Base-by-base conservation (phyloP, 805 yeast genomes). In the Metschnikowia lochheadii region DNA sequence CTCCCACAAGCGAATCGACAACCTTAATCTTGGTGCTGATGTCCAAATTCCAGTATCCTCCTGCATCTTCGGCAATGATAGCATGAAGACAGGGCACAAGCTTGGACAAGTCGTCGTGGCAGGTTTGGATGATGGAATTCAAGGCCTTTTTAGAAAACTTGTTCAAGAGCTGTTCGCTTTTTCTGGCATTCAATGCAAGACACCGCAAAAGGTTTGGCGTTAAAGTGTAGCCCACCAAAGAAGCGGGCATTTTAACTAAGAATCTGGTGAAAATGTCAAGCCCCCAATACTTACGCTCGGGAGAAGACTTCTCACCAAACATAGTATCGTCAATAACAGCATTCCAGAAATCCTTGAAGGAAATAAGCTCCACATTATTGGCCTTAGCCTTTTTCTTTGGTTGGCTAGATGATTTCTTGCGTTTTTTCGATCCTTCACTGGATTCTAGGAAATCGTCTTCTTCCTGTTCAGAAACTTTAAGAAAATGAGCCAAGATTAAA, bases 221-320 rank as follows among this genome's bases (percentile, higher is more conserved):
- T 63, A 86, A 76, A 1, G 84, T 49, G 46, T 56, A 51, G 21
- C 33, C 49, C 11, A 71, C 55, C 21, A 60, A 58, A 3, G 57
- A 21, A 1, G 51, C 52, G 3, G 58, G 48, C 5, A 69, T 54
- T 2, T 49, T 39, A 2, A 46, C 49, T 39, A 84, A 63, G 49
- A 82, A 75, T 46, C 75, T 70, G 39, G 69, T 74, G 53, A 91
- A 82, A 10, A 90, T 78, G 57, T 87, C 87, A 59, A 91, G 82
- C 0, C 97, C 98, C 79, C 89, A 80, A 65, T 78, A 87, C 64
- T 91, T 92, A 50, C 96, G 76, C 65, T 91, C 97, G 32, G 84
- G 80, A 1, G 97, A 89, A 0, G 96, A 76, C 56, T 84, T 81
- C 35, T 81, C 82, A 5, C 87, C 74, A 58, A 92, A 91, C 52